Percentiles rank a stretch among this genome's conserved stretches.
Conservation (phyloP, 768 basidiomycete genomes). For the Termitomyces sp. region DNA sequence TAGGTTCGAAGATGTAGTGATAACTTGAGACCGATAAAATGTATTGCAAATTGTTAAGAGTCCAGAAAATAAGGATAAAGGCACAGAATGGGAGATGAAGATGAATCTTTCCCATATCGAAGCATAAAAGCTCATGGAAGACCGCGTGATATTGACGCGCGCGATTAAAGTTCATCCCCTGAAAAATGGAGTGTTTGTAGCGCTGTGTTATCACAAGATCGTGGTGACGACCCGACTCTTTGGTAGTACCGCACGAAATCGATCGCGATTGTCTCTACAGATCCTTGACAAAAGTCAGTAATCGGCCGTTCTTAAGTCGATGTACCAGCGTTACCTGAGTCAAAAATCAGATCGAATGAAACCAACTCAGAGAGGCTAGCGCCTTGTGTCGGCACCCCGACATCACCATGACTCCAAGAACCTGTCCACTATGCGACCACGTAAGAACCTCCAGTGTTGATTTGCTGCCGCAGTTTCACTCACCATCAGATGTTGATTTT, state of each 20-base stretch:
- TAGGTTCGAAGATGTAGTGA: not conserved
- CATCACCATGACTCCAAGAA: not conserved
- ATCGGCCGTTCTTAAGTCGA: not conserved
- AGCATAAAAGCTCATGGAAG: not conserved
- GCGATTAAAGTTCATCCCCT: not conserved
- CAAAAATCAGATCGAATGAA: not conserved
- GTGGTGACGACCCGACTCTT: not conserved
- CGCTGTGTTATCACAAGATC: not conserved
- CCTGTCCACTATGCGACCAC: constrained; percentile 5
- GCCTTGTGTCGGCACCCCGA: not conserved
- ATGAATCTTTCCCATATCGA: not conserved
- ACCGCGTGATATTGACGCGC: not conserved
- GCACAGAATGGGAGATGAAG: no score
- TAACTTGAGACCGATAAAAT: not conserved
- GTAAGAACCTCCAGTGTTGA: not conserved
- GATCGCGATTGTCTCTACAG: not conserved
- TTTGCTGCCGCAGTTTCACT: not conserved
- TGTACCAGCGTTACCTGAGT: not conserved
- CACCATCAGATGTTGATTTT: not conserved
- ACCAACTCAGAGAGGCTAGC: not conserved
- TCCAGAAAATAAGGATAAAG: not conserved
- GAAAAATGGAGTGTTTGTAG: not conserved
- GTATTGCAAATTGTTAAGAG: not conserved
- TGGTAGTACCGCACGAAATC: constrained; percentile 16
- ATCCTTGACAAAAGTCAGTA: not conserved